These are phyloP conservation scores for Aureobasidium sp. DNA, from an alignment of 2,329 filamentous ascomycete genomes.

Conservation along the genomic window DNA sequence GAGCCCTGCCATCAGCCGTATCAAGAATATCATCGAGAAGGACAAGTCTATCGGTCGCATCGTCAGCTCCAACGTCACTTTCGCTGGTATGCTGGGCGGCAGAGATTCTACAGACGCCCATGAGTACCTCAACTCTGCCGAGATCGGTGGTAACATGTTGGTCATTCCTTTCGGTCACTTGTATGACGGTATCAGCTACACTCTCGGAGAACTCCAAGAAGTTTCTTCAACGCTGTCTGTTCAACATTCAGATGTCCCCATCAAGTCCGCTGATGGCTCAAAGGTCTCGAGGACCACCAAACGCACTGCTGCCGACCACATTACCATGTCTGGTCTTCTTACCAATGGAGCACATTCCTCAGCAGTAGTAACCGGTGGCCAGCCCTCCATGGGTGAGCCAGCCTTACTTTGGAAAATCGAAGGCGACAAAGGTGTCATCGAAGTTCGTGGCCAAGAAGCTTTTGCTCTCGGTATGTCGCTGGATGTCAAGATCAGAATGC, in stretches of 20 bases:
- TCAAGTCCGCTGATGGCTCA: constrained; percentile 28
- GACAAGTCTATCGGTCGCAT: constrained; percentile 39
- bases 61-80: constrained; percentile 28
- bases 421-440: constrained; percentile 37
- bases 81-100: constrained; percentile 22
- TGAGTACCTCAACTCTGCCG: constrained; percentile 42
- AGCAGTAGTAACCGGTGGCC: constrained; percentile 41
- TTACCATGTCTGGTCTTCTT: constrained; percentile 35
- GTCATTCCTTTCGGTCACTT: constrained; percentile 34
- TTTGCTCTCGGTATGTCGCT: constrained; percentile 11
- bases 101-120: constrained; percentile 21
- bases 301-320: constrained; percentile 40
- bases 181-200: constrained; percentile 33
- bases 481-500: constrained; percentile 6
- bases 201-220: constrained; percentile 22
- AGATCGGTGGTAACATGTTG: constrained; percentile 37
- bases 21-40: constrained; percentile 34
- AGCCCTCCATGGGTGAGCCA: constrained; percentile 41
- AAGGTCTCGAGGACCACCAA: constrained; percentile 26
- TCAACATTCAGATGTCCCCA: constrained; percentile 34
- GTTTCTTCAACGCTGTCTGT: constrained; percentile 37
- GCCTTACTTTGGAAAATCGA: constrained; percentile 43
- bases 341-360: constrained; percentile 35
- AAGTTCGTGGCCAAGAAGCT: constrained; percentile 21
- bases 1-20: constrained; percentile 32